Evolutionary conservation across 768 basidiomycete genomes (phyloP).

Genomic region (Obba rivulosa): DNA sequence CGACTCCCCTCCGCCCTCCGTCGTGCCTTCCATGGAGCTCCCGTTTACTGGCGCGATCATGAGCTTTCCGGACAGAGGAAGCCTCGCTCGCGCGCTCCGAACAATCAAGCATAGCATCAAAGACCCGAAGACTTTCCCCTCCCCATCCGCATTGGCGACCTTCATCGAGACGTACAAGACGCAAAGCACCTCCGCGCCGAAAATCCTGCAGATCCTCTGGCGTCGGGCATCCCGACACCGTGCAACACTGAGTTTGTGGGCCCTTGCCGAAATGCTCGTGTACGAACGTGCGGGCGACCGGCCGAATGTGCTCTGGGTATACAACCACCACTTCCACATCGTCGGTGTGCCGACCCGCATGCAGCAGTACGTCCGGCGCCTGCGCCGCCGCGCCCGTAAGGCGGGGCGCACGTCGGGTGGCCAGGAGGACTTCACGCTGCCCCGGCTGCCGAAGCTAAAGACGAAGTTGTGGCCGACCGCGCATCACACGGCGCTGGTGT

Average conservation of each 20-base stretch:
- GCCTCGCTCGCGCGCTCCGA: conserved; percentile 1
- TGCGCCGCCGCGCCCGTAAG: not conserved
- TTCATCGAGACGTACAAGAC: conserved; percentile 13
- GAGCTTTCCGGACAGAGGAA: conserved; percentile 26
- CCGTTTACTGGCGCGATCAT: no score
- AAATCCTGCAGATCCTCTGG: conserved; percentile 27
- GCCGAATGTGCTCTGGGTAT: conserved; percentile 27
- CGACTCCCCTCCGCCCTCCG: no score
- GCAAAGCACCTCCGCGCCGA: conserved; percentile 54
- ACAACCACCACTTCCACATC: conserved; percentile 44
- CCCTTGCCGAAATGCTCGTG: conserved; percentile 23
- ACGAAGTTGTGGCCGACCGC: conserved; percentile 3
- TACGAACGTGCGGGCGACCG: conserved; percentile 7
- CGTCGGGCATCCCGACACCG: conserved; percentile 1
- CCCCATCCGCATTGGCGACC: conserved; percentile 5
- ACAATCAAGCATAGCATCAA: not conserved
- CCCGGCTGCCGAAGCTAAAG: not conserved
- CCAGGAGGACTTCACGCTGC: not conserved
- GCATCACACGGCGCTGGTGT: conserved; percentile 9
- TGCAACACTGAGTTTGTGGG: conserved; percentile 15
- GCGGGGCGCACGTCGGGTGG: not conserved
- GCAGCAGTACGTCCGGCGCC: conserved; percentile 2
- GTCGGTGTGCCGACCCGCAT: conserved; percentile 43
- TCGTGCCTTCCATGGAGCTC: no score
- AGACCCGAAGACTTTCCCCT: not conserved